These are phyloP conservation scores for Saturnispora zaruensis DNA, from an alignment of 805 yeast genomes.

Conservation along the genomic window DNA sequence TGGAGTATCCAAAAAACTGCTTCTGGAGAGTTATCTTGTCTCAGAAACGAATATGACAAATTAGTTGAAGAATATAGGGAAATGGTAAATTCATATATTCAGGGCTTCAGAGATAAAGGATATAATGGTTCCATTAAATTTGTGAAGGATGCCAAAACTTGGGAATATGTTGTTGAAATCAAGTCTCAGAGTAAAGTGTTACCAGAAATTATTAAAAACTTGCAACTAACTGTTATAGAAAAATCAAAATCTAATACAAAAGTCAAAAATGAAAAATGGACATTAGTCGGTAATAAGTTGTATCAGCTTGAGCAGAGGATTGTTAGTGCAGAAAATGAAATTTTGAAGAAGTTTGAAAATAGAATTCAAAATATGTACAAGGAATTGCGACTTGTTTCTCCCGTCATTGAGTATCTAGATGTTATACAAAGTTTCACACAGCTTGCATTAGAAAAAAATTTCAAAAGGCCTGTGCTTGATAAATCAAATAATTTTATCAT, in stretches of 20 bases:
- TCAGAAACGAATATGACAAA: conserved; percentile 18
- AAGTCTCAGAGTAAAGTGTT: conserved; percentile 22
- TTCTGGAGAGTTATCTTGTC: conserved; percentile 13
- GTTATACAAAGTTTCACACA: conserved; percentile 63
- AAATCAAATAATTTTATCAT: conserved; percentile 41
- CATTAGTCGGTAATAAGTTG: conserved; percentile 40
- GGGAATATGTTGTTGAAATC: conserved; percentile 22
- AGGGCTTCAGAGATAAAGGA: conserved; percentile 15
- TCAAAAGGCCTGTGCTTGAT: conserved; percentile 58
- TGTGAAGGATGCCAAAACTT: conserved; percentile 21
- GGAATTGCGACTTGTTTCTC: conserved; percentile 41
- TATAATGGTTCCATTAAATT: conserved; percentile 20
- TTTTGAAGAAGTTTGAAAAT: conserved; percentile 41
- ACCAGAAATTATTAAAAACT: conserved; percentile 12
- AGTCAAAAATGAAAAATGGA: conserved; percentile 43
- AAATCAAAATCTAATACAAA: conserved; percentile 23
- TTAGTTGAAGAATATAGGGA: conserved; percentile 11
- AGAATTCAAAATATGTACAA: conserved; percentile 37
- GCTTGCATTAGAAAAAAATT: conserved; percentile 57
- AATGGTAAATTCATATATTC: conserved; percentile 10
- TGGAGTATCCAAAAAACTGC: conserved; percentile 24
- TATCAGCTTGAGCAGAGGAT: conserved; percentile 41
- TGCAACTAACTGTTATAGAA: conserved; percentile 17
- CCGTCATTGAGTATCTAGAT: conserved; percentile 55
- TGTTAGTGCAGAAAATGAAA: conserved; percentile 42